Conservation (phyloP, 2,329 filamentous ascomycete species). For the Fusarium bulbicola region DNA sequence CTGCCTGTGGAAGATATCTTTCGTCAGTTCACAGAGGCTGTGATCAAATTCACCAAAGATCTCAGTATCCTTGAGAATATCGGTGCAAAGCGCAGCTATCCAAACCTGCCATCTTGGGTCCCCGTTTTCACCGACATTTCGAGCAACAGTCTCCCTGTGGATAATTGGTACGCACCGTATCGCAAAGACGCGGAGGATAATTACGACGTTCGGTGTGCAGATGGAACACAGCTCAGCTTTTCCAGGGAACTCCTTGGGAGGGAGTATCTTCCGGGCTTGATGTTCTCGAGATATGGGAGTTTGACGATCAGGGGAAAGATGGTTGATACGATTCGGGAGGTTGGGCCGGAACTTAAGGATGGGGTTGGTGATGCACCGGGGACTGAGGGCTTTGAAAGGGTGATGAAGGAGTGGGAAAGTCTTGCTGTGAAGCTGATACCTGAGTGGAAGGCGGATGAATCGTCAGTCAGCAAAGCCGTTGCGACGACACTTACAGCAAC, state of each 20-base stretch:
- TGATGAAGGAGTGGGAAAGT: constrained; percentile 5
- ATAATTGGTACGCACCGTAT: not conserved
- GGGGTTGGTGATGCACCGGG: not conserved
- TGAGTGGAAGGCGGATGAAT: not conserved
- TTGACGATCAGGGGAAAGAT: constrained; percentile 3
- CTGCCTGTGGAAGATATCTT: constrained; percentile 5
- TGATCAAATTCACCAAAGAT: not conserved
- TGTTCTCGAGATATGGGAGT: not conserved
- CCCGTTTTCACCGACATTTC: not conserved
- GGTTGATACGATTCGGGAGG: not conserved
- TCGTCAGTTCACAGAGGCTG: constrained; percentile 4
- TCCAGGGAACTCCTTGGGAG: not conserved
- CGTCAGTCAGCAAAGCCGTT: not conserved
- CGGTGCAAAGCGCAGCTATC: not conserved
- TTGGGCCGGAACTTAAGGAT: not conserved
- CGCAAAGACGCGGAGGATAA: not conserved
- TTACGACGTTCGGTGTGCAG: not conserved
- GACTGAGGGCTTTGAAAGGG: not conserved
- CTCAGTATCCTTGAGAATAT: not conserved
- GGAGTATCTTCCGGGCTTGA: not conserved
- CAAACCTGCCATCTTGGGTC: constrained; percentile 13
- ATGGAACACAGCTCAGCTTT: not conserved
- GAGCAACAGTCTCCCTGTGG: not conserved
- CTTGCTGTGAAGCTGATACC: not conserved
- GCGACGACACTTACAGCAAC: not conserved